Evolutionary conservation across 345 rosid species (phyloP), one percentile per base, ranked within the genome.

Genomic region (Capsella bursapastoris): DNA sequence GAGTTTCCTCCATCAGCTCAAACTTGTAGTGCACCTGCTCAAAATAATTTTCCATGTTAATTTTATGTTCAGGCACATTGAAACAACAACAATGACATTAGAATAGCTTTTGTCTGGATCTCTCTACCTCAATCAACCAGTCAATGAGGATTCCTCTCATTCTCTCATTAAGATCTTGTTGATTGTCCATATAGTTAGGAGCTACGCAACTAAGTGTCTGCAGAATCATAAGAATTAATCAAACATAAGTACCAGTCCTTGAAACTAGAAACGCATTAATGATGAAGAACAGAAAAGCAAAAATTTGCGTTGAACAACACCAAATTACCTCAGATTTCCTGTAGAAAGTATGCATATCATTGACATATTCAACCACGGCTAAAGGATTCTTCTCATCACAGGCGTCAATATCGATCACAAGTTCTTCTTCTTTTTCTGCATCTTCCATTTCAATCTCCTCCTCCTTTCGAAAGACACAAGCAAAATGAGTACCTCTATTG

Each of bases 21-120:
- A 95, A 95, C 85, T 95, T 95, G 89, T 95, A 90, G 55, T 90
- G 99, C 62, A 95, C 98, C 97, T 94, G 95, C 69, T 41, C 81
- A 65, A 27, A 7, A 45, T n/a, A 45, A 28, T 1, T 4, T 31
- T n/a, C 50, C 50, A 55, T 34, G 29, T 9, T 14, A 51, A 41
- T 41, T 8, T 22, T 18, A 18, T 37, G 12, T 25, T 62, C 66
- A 62, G 48, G 18, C 27, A 58, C 65, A 55, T n/a, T 70, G 35
- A 25, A 31, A 41, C 52, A 60, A 61, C 15, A 58, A 28, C 9
- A 25, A 5, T 59, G 22, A 25, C 53, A 37, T n/a, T 6, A 44
- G 7, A 56, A 73, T 53, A 43, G 61, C 47, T 35, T 37, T 61
- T 1, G 7, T 43, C 15, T 60, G 49, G 8, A n/a, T 41, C 43